Evolutionary conservation across 768 basidiomycete genomes (phyloP).

Genomic region (Podaxis sp.): DNA sequence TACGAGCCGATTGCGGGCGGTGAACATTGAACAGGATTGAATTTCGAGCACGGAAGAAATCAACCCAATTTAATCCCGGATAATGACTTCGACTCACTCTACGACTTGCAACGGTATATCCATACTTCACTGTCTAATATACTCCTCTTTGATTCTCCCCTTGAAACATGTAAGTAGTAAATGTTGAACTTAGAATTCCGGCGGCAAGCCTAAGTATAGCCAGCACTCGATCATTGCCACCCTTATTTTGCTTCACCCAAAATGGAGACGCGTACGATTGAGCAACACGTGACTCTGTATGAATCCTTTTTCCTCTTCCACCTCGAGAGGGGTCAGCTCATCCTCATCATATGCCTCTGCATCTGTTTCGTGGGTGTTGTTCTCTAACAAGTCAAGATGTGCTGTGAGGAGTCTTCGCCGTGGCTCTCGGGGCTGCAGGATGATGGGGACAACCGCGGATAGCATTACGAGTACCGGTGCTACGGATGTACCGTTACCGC

Average conservation of each 20-base stretch:
- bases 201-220: neutral
- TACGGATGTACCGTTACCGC: neutral
- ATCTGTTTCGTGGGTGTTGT: neutral
- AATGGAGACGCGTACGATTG: neutral
- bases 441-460: neutral
- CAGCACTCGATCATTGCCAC: neutral
- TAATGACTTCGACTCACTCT: neutral
- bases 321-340: conserved; percentile 13
- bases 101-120: neutral
- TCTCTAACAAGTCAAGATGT: neutral
- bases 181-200: neutral
- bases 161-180: neutral
- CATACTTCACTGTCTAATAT: neutral
- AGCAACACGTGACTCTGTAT: conserved; percentile 24
- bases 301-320: conserved; percentile 21
- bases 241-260: neutral
- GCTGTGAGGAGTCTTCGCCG: too few species aligned
- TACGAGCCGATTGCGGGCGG: conserved; percentile 46
- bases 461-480: neutral
- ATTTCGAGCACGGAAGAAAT: neutral
- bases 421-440: neutral
- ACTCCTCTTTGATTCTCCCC: neutral
- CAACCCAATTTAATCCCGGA: neutral
- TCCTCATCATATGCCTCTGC: neutral
- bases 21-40: conserved; percentile 27